phyloP scores from a whole-genome alignment of 1,284 basidiomycete genomes.

The Retiboletus flavoniger region DNA sequence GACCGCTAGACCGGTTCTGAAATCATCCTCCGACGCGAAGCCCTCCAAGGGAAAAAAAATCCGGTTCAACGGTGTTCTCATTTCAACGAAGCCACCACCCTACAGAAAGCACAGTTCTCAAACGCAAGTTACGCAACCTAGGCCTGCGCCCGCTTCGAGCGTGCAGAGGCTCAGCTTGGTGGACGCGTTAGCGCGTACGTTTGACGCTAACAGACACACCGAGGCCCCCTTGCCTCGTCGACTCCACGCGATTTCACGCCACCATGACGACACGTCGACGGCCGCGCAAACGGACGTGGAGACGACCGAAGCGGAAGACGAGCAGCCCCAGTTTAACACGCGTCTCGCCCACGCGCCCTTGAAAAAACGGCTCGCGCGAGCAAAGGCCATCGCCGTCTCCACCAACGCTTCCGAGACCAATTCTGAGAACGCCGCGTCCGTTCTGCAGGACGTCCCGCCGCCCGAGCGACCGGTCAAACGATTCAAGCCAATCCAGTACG shows the following conservation, averaged over 20 bases:
- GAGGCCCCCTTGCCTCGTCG: not conserved
- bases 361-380: constrained; percentile 1
- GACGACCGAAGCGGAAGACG: constrained; percentile 25
- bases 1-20: not conserved
- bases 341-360: constrained; percentile 14
- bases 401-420: constrained; percentile 11
- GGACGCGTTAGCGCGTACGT: constrained; percentile 27
- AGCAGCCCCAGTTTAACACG: constrained; percentile 11
- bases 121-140: too few relatives aligned
- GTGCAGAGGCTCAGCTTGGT: constrained; percentile 18
- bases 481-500: constrained; percentile 23
- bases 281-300: constrained; percentile 21
- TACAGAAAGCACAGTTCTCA: not conserved
- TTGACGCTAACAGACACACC: constrained; percentile 27
- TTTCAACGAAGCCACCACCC: constrained; percentile 9
- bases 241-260: not conserved
- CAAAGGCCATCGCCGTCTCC: not conserved
- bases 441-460: not conserved
- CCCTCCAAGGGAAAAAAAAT: constrained; percentile 13
- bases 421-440: constrained; percentile 12
- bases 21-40: not conserved
- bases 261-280: constrained; percentile 3
- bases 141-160: not conserved
- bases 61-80: constrained; percentile 25
- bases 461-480: constrained; percentile 19